A percentile compares a stretch with the other conserved stretches of the same genome.
phyloP scores from a whole-genome alignment of 2,329 filamentous ascomycete genomes.

The Didymella sp. region DNA sequence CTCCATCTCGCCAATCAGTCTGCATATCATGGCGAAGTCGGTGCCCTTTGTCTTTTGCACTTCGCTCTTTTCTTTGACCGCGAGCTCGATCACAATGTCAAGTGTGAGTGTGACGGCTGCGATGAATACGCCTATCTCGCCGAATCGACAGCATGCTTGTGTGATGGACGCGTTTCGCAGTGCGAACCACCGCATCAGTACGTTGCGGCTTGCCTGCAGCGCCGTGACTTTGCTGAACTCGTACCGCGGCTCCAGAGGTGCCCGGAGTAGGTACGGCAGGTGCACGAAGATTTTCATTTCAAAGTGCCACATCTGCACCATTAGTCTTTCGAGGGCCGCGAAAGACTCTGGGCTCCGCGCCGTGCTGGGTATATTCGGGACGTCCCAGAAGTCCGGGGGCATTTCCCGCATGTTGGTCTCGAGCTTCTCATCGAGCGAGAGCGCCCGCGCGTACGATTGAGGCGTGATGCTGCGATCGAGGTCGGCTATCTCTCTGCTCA shows the following conservation, averaged over 20 bases:
- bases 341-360: slow-evolving; percentile 40
- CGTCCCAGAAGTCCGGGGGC: slow-evolving; percentile 47
- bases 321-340: slow-evolving; percentile 37
- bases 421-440: slow-evolving; percentile 43
- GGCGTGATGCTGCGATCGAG: slow-evolving; percentile 41
- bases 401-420: slow-evolving; percentile 40
- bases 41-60: slow-evolving; percentile 44
- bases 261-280: slow-evolving; percentile 44
- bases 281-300: slow-evolving; percentile 48
- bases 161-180: slow-evolving; percentile 45
- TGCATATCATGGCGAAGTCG: slow-evolving; percentile 48
- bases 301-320: slow-evolving; percentile 48
- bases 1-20: slow-evolving; percentile 47
- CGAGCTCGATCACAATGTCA: slow-evolving; percentile 48
- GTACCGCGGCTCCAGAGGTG: slow-evolving; percentile 41
- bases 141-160: slow-evolving; percentile 45
- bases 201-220: slow-evolving; percentile 44
- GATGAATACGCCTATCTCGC: slow-evolving; percentile 46
- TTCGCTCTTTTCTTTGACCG: slow-evolving; percentile 42
- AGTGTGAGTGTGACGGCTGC: slow-evolving; percentile 45
- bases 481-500: slow-evolving; percentile 38
- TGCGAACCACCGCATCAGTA: slow-evolving; percentile 48
- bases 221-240: slow-evolving; percentile 47
- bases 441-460: slow-evolving; percentile 42
- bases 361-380: slow-evolving; percentile 45